Base-by-base conservation (phyloP, 2,329 filamentous ascomycete species). In the Sporothrix dimorphospora region DNA sequence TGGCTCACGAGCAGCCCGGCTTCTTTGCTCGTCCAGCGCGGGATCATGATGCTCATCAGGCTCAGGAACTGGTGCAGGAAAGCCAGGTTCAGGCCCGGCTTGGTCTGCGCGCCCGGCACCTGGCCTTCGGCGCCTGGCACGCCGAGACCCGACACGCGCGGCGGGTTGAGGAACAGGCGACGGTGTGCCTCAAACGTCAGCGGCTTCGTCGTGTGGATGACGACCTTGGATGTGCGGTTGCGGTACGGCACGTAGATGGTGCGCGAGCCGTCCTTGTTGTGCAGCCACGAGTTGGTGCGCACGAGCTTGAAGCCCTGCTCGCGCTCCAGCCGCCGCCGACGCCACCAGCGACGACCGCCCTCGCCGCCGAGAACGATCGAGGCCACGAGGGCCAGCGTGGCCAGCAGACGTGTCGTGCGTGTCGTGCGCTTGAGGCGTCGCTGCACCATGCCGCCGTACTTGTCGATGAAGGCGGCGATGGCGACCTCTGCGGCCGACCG, bases 31-130 rank as follows among this genome's bases (percentile, higher is more conserved):
- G 91, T 91, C 92, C 95, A 97, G 75, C 95, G 86, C 6, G 96
- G 96, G 74, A 99, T 92, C 94, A 98, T 97, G 79, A 99, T 98
- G 82, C 94, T 98, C 83, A 98, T 89, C 71, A 99, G 83, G 78
- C 95, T 98, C 69, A 98, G 86, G 77, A 99, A 98, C 81, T 99
- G 96, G 80, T 99, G 96, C 70, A 99, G 82, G 78, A 99, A 99
- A 12, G 96, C 96, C 72, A 99, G 86, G 79, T 99, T 99, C 51
- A 99, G 84, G 0, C 96, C 96, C 0, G 96, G 94, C 80, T 97
- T 98, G 3, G 94, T 95, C 80, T 97, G 93, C 11, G 93, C 88
- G 1, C 94, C 93, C 19, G 96, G 96, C 6, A 97, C 93, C 57
- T 87, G 86, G 16, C 90, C 90, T 80, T 94, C 90, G 53, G 87